These are phyloP conservation scores for Carex pumila DNA, from an alignment of 176 grass and related monocot genomes.

Conservation along the genomic window DNA sequence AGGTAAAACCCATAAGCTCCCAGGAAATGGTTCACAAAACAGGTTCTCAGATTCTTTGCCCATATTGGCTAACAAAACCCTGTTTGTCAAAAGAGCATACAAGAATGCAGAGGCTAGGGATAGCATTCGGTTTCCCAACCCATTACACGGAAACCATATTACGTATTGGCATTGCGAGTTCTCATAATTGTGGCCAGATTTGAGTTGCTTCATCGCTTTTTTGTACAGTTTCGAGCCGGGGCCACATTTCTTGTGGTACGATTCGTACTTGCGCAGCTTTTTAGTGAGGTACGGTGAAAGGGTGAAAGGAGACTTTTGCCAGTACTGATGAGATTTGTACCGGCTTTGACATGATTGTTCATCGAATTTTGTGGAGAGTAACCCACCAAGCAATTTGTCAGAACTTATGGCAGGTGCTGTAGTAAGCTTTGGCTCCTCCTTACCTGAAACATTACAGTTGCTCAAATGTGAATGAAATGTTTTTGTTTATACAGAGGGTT, in stretches of 20 bases:
- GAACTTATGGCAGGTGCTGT: not conserved
- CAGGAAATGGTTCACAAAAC: slow-evolving; percentile 82
- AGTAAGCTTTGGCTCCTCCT: not conserved
- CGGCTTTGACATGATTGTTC: slow-evolving; percentile 59
- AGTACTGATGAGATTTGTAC: slow-evolving; percentile 51
- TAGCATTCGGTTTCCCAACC: slow-evolving; percentile 86
- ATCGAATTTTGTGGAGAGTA: slow-evolving; percentile 45
- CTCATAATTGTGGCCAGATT: slow-evolving; percentile 36
- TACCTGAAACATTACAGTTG: slow-evolving; percentile 4
- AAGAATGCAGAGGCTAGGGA: slow-evolving; percentile 67
- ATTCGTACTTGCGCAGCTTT: slow-evolving; percentile 66
- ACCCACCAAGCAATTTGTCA: slow-evolving; percentile 52
- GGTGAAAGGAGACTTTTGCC: slow-evolving; percentile 51
- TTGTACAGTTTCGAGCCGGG: slow-evolving; percentile 48
- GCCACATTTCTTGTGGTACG: slow-evolving; percentile 75
- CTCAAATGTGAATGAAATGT: not conserved
- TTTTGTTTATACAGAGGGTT: not conserved
- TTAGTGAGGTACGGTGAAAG: slow-evolving; percentile 50
- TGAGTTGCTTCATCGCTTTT: slow-evolving; percentile 53
- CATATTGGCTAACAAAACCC: slow-evolving; percentile 51
- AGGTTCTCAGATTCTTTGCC: slow-evolving; percentile 47
- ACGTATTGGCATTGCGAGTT: slow-evolving; percentile 52
- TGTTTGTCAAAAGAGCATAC: slow-evolving; percentile 71
- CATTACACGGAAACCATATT: slow-evolving; percentile 79
- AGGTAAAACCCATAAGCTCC: slow-evolving; percentile 67